Evolutionary conservation across 208 protist species (phyloP).

Genomic region (Tritrichomonas musculus): DNA sequence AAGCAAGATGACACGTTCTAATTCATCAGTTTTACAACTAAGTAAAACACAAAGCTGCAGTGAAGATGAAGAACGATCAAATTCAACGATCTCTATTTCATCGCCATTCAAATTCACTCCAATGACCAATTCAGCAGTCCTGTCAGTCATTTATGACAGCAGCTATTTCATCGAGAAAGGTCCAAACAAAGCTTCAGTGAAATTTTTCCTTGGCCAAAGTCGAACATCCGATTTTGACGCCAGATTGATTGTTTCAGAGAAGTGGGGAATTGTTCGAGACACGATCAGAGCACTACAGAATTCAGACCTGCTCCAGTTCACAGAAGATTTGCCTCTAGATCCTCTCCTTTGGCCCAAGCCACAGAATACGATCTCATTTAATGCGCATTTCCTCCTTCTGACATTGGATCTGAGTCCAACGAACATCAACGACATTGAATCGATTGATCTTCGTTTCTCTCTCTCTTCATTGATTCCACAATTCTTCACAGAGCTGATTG

Average conservation of each 20-base stretch:
- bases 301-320: background rate
- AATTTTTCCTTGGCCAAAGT: background rate
- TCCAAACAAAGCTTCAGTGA: background rate
- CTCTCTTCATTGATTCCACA: background rate
- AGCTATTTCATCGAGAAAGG: background rate
- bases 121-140: background rate
- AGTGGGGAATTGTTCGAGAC: background rate
- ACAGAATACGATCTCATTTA: background rate
- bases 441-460: background rate
- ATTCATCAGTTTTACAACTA: background rate
- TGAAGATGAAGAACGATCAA: too few species aligned
- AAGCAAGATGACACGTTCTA: background rate
- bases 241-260: background rate
- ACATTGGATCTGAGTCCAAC: background rate
- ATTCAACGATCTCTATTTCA: background rate
- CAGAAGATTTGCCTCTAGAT: slow-evolving; percentile 18
- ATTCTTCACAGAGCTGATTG: background rate
- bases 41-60: too few species aligned
- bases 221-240: background rate
- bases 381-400: background rate
- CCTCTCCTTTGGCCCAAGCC: background rate
- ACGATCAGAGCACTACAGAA: background rate
- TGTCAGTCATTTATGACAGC: background rate
- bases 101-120: background rate
- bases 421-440: background rate